Conservation (phyloP, 2,329 filamentous ascomycete species). For the Zymoseptoria crescenta region DNA sequence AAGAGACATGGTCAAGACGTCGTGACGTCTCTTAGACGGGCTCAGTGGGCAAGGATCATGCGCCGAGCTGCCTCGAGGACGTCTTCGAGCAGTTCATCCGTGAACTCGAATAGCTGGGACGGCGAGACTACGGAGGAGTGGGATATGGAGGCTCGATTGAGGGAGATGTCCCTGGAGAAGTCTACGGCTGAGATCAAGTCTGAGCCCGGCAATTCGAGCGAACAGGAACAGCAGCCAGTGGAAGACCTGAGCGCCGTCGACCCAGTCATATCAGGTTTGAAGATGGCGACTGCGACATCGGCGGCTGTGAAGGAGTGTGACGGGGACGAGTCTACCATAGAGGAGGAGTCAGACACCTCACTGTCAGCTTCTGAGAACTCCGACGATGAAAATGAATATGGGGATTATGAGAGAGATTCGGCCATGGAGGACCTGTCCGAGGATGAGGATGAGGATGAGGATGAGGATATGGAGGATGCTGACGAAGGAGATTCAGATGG, state of each 20-base stretch:
- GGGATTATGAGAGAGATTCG: background rate
- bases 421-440: background rate
- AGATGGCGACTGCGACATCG: background rate
- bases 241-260: too few relatives aligned
- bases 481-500: background rate
- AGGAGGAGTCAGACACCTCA: background rate
- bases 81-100: background rate
- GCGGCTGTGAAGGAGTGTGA: background rate
- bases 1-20: background rate
- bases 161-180: background rate
- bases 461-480: background rate
- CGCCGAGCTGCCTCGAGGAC: background rate
- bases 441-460: background rate
- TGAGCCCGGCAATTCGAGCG: background rate
- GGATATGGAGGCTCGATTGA: background rate
- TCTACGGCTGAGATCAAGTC: background rate
- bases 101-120: background rate
- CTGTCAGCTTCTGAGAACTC: background rate
- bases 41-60: background rate
- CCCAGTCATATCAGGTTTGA: background rate
- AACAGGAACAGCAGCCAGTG: background rate
- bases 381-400: background rate
- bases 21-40: background rate
- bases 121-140: background rate
- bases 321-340: background rate